A percentile compares a stretch with the other conserved stretches of the same genome.
phyloP scores from a whole-genome alignment of 1,284 basidiomycete species.

The Phylloporus gajari region DNA sequence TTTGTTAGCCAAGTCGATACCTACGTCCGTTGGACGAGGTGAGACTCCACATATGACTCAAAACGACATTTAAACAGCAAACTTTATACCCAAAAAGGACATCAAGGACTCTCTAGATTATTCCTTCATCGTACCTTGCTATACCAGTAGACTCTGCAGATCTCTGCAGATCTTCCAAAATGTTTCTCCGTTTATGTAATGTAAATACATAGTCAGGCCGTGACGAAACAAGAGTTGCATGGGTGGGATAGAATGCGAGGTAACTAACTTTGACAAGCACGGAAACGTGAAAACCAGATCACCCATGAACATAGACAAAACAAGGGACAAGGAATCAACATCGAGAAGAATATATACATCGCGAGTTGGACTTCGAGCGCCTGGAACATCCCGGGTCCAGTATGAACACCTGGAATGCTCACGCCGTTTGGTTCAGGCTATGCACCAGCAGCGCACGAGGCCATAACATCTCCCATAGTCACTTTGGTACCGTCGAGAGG shows the following conservation, averaged over 20 bases:
- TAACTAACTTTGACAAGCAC: background rate
- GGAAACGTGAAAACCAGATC: too few species aligned
- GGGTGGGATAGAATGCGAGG: background rate
- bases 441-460: constrained; percentile 1
- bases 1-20: constrained; percentile 47
- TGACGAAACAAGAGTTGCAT: background rate
- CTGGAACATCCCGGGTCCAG: too few species aligned
- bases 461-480: constrained; percentile 49
- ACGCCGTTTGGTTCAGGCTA: too few species aligned
- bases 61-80: background rate
- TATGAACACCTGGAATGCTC: too few species aligned
- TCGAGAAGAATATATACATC: constrained; percentile 22
- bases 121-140: background rate
- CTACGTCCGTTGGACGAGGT: constrained; percentile 21
- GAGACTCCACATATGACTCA: background rate
- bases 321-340: background rate
- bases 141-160: too few species aligned
- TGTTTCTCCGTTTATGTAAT: too few species aligned
- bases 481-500: constrained; percentile 48
- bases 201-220: background rate
- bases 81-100: background rate
- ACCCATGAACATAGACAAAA: background rate
- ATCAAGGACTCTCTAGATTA: background rate
- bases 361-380: constrained; percentile 36
- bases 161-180: too few species aligned